Evolutionary conservation across 1,284 basidiomycete species (phyloP).

Genomic region (Trametes versicolor): DNA sequence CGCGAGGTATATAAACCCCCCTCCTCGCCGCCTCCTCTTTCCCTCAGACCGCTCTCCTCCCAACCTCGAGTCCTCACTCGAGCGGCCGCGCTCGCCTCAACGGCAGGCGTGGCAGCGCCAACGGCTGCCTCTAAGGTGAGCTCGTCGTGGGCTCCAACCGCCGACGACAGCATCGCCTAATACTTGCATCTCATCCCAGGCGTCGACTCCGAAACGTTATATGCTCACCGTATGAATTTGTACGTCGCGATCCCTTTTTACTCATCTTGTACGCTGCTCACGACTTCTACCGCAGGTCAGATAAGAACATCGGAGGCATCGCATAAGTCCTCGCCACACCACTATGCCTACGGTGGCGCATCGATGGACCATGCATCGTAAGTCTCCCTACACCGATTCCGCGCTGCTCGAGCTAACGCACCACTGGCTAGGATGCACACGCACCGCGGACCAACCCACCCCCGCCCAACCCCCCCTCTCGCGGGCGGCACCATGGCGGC

Average conservation of each 20-base stretch:
- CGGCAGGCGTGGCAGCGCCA: conserved; percentile 10
- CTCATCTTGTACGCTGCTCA: neutral
- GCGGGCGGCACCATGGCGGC: neutral
- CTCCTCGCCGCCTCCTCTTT: conserved; percentile 5
- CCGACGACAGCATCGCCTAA: neutral
- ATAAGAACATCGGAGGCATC: neutral
- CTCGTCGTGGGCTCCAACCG: neutral
- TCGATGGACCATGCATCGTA: neutral
- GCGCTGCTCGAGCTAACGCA: neutral
- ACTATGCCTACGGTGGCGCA: neutral
- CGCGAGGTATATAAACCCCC: conserved; percentile 10
- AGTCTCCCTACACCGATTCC: neutral
- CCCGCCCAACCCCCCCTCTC: neutral
- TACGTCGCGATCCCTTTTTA: neutral
- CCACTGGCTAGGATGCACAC: neutral
- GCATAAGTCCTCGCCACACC: neutral
- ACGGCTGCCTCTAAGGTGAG: conserved; percentile 3
- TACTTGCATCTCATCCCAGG: neutral
- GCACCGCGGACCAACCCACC: neutral
- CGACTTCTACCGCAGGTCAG: neutral
- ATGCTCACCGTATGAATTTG: neutral
- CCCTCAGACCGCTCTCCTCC: conserved; percentile 4
- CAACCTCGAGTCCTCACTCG: conserved; percentile 9
- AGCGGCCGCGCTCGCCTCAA: conserved; percentile 9
- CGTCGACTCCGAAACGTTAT: neutral